Base-by-base conservation (phyloP, 164 flowering plant species). In the Pachysandra terminalis region DNA sequence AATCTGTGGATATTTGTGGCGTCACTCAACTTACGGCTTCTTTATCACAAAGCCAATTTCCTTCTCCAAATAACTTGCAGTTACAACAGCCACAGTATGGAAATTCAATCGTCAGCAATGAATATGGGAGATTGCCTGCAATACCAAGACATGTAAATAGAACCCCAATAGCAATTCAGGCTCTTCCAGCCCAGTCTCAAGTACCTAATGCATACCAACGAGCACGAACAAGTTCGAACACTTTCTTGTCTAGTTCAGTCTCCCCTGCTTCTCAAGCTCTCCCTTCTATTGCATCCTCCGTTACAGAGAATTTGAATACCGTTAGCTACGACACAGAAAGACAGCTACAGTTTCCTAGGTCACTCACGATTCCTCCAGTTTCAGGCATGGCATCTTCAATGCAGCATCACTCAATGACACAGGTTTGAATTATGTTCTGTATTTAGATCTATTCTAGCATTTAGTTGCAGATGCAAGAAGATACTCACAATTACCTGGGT, bases 111-210 rank as follows among this genome's bases (percentile, higher is more conserved):
- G 22, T 66, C 22, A 70, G 37, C 71, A 75, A 67, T 70, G 84
- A 82, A 26, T 71, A 66, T 68, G 81, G 84, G 24, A 79, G 81
- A 17, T 3, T 59, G 51, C 65, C 76, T 19, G 3, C 74, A 12
- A 63, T 77, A 56, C 76, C 77, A 6, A 79, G 85, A 61, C 48
- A 73, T 68, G 63, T 80, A 22, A 83, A 10, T 70, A 76, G 91
- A 76, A 68, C 70, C 22, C 89, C 94, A 28, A 52, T 71, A 66
- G 92, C 87, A 35, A 62, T 86, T 67, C 93, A 90, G 78, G 89
- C 89, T 48, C 87, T 88, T 45, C 90, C 98, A 13, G 90, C 81
- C 0, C 85, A 65, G 69, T 15, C 75, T 24, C 79, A 58, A 32
- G 54, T 65, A 32, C 69, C 80, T 28, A 58, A 27, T 61, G 37